phyloP scores from a whole-genome alignment of 2,329 filamentous ascomycete species.

The Penicillium sp. region DNA sequence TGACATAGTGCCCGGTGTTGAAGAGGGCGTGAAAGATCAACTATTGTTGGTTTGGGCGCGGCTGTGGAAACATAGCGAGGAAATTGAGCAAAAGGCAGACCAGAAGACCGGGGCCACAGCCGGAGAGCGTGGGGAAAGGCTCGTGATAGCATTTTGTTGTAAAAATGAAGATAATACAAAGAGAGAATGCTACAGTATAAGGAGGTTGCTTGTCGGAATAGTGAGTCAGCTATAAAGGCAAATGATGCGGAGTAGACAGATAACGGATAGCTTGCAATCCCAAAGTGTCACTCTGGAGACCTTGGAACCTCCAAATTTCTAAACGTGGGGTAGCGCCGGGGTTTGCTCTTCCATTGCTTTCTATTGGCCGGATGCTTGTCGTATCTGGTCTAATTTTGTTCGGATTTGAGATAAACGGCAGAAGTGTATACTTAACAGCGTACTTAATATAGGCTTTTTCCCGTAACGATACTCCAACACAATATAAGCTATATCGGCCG shows the following conservation, averaged over 20 bases:
- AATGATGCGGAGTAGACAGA: neutral
- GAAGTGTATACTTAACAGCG: no score
- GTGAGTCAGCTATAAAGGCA: neutral
- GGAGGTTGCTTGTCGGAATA: neutral
- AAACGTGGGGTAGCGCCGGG: neutral
- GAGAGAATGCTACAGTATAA: neutral
- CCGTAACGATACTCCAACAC: no score
- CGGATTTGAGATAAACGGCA: no score
- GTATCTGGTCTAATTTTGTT: no score
- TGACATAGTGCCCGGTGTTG: neutral
- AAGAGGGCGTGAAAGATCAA: neutral
- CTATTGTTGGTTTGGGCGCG: neutral
- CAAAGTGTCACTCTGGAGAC: neutral
- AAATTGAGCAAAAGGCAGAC: neutral
- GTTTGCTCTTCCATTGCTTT: neutral
- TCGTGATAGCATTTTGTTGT: neutral
- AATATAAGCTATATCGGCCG: neutral
- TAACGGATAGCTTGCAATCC: neutral
- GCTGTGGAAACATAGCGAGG: neutral
- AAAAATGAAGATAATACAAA: neutral
- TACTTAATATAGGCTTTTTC: no score
- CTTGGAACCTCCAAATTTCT: neutral
- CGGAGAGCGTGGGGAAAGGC: neutral
- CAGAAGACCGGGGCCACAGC: neutral
- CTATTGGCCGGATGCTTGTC: no score